phyloP scores from a whole-genome alignment of 2,329 filamentous ascomycete species.

The Gaeumannomyces tritici region DNA sequence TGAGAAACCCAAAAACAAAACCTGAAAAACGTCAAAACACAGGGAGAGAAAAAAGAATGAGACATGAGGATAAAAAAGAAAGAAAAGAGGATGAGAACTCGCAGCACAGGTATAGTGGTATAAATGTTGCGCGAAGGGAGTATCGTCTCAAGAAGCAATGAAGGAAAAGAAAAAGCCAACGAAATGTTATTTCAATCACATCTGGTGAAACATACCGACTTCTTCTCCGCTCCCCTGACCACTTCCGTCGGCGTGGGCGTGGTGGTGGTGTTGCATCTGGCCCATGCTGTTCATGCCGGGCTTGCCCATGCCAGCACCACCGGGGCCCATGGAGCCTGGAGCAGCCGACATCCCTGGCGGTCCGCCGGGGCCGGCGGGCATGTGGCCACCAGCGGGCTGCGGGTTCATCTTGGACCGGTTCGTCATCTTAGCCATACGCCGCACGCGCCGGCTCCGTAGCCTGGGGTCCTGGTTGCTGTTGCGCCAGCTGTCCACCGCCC shows the following conservation, averaged over 20 bases:
- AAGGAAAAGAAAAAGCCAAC: conserved; percentile 17
- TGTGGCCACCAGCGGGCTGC: conserved; percentile 33
- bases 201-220: conserved; percentile 97
- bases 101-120: conserved; percentile 22
- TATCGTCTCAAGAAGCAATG: conserved; percentile 14
- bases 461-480: conserved; percentile 97
- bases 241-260: conserved; percentile 53
- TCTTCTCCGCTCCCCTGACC: conserved; percentile 64
- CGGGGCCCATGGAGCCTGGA: conserved; percentile 52
- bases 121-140: conserved; percentile 8
- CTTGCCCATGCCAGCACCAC: conserved; percentile 50
- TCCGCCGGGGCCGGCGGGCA: conserved; percentile 24
- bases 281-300: conserved; percentile 59
- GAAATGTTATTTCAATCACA: conserved; percentile 49
- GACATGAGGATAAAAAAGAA: conserved; percentile 4
- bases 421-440: conserved; percentile 93
- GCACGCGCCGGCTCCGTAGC: conserved; percentile 80
- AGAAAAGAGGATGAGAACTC: conserved; percentile 11
- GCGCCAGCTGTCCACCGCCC: conserved; percentile 95
- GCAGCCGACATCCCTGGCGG: conserved; percentile 54
- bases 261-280: conserved; percentile 64
- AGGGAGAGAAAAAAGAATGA: conserved; percentile 9
- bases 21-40: conserved; percentile 10
- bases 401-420: conserved; percentile 38
- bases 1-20: conserved; percentile 1